Conservation (phyloP, 768 basidiomycete species). For the Mycena crocata region DNA sequence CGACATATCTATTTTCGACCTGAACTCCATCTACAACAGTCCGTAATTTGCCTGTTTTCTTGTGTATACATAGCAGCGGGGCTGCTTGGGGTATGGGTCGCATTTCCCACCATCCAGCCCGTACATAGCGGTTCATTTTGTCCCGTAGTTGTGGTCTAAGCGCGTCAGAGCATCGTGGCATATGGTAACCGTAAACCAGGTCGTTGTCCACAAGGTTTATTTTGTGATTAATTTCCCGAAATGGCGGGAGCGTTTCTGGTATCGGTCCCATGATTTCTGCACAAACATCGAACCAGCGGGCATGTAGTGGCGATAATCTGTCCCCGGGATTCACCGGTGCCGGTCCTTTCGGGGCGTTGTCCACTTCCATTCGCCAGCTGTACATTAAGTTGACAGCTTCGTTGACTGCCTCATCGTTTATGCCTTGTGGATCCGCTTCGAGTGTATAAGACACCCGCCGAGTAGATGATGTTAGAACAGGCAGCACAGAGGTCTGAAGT, state of each 20-base stretch:
- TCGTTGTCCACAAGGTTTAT: slow-evolving; percentile 29
- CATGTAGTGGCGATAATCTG: no score
- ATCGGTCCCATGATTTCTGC: not conserved
- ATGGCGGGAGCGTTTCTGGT: not conserved
- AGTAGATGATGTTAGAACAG: no score
- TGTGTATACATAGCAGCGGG: slow-evolving; percentile 41
- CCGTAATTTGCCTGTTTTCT: slow-evolving; percentile 42
- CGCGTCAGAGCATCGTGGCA: slow-evolving; percentile 42
- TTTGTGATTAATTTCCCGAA: no score
- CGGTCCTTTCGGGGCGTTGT: no score
- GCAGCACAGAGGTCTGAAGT: no score
- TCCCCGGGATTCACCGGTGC: no score
- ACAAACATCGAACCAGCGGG: not conserved
- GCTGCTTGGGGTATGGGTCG: slow-evolving; percentile 29
- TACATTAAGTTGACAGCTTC: no score
- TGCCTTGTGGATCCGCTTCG: no score
- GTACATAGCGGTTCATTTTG: slow-evolving; percentile 12
- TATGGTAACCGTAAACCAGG: slow-evolving; percentile 35
- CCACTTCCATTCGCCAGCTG: no score
- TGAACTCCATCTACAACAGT: slow-evolving; percentile 50
- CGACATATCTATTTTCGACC: slow-evolving; percentile 47
- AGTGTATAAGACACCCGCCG: no score
- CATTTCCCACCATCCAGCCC: slow-evolving; percentile 29
- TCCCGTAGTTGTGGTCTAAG: slow-evolving; percentile 10
- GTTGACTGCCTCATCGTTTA: no score